A percentile compares a stretch with the other conserved stretches of the same genome.
Conservation (phyloP, 495 filamentous ascomycete genomes). For the Hypoxylon intermedium region DNA sequence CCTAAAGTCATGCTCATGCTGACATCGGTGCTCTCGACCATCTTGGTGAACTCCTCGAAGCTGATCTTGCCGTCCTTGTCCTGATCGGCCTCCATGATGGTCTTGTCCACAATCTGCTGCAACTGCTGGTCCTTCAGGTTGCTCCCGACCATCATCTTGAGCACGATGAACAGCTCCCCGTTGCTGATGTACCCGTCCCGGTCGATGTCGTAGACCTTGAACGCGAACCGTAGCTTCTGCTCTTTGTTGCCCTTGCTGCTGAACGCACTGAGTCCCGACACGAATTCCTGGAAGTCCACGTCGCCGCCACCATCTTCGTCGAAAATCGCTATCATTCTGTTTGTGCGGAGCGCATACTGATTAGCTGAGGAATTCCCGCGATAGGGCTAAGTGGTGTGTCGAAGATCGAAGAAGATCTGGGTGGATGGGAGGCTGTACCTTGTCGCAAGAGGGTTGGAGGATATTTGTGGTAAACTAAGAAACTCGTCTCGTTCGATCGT, state of each 20-base stretch:
- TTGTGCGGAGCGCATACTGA: neutral
- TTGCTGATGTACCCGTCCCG: slow-evolving; percentile 98
- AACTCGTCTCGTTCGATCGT: slow-evolving; percentile 99
- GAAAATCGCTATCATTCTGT: slow-evolving; percentile 98
- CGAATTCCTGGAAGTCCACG: slow-evolving; percentile 99
- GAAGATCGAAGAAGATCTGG: neutral
- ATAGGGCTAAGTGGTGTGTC: neutral
- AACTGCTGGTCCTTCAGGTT: slow-evolving; percentile 99
- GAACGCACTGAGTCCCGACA: slow-evolving; percentile 93
- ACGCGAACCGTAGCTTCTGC: slow-evolving; percentile 96
- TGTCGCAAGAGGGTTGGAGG: slow-evolving; percentile 95
- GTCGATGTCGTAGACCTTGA: slow-evolving; percentile 99
- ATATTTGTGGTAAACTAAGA: slow-evolving; percentile 94
- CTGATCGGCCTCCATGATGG: slow-evolving; percentile 98
- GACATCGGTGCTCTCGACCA: slow-evolving; percentile 98
- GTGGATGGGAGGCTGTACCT: slow-evolving; percentile 59
- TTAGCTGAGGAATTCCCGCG: slow-evolving; percentile 8
- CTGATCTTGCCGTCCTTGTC: slow-evolving; percentile 98
- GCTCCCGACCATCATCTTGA: slow-evolving; percentile 99
- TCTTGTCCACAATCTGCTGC: slow-evolving; percentile 99
- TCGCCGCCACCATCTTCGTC: slow-evolving; percentile 98
- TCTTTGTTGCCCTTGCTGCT: slow-evolving; percentile 98
- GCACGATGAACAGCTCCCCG: slow-evolving; percentile 97
- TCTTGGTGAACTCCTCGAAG: slow-evolving; percentile 98
- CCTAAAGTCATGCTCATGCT: slow-evolving; percentile 98